Percentiles rank a stretch among this genome's conserved stretches.
These are phyloP conservation scores for Boletus rubropictus DNA, from an alignment of 768 basidiomycete genomes.

Conservation along the genomic window DNA sequence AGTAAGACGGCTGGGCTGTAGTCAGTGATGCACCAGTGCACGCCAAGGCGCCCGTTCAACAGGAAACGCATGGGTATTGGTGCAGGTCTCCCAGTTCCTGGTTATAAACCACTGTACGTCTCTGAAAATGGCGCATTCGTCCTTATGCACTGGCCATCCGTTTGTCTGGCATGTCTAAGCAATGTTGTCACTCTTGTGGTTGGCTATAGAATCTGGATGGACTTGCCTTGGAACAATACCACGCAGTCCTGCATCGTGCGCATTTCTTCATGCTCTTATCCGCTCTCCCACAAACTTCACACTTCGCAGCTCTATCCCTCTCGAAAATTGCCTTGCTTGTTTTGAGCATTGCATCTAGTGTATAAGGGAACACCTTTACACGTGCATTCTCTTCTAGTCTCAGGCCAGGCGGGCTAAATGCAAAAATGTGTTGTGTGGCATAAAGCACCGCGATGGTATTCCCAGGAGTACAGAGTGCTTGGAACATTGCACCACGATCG, in stretches of 20 bases:
- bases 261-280: slow-evolving; percentile 21
- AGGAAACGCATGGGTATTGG: slow-evolving; percentile 18
- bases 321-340: slow-evolving; percentile 21
- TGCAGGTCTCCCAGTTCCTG: slow-evolving; percentile 24
- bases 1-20: slow-evolving; percentile 1
- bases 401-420: slow-evolving; percentile 28
- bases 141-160: slow-evolving; percentile 21
- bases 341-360: slow-evolving; percentile 23
- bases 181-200: slow-evolving; percentile 3
- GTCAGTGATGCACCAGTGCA: slow-evolving; percentile 5
- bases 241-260: slow-evolving; percentile 24
- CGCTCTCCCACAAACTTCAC: slow-evolving; percentile 19
- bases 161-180: slow-evolving; percentile 20
- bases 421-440: slow-evolving; percentile 26
- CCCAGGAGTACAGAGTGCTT: slow-evolving; percentile 19
- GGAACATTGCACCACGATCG: slow-evolving; percentile 25
- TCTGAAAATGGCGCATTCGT: slow-evolving; percentile 19
- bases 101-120: slow-evolving; percentile 29
- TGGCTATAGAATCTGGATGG: neutral
- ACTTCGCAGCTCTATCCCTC: slow-evolving; percentile 15
- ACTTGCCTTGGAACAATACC: slow-evolving; percentile 30
- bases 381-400: slow-evolving; percentile 22
- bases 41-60: slow-evolving; percentile 14
- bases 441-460: slow-evolving; percentile 30
- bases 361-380: slow-evolving; percentile 26